Evolutionary conservation across 306 rosid species (phyloP), one percentile per base, ranked within the genome.

Genomic region (Casuarina cunninghamiana): DNA sequence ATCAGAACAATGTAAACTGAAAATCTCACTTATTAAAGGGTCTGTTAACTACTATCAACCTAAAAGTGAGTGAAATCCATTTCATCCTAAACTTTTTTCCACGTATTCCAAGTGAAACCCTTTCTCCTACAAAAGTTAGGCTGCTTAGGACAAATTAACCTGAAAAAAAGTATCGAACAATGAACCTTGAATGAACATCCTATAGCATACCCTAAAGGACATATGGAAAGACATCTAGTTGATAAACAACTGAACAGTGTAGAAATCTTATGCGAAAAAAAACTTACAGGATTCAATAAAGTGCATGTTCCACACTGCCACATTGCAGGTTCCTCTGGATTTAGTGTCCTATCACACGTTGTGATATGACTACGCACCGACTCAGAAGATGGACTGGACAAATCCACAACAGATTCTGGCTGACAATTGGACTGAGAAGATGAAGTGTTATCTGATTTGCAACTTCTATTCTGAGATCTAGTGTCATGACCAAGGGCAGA

Each of bases 301-400:
- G 98, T 94, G 94, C 98, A 94, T 42, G 69, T 84, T 57, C 71
- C 78, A 58, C 98, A 94, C 75, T 86, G 87, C 98, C 98, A 94
- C 90, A 70, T 78, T 74, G 83, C 83, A 84, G 71, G 68, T 87
- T 89, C 89, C 71, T 75, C 88, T 2, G 73, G 77, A 73, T 73
- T 72, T 70, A 58, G 78, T 45, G 75, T 55, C 55, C 77, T 69
- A 78, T 81, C 71, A 41, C 26, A 15, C 48, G 41, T 66, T 41
- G 71, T 57, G 62, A 37, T 73, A 48, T 0, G 16, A 67, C 57
- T 72, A 74, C 77, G 63, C 63, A 35, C 74, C n/a, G 73, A 71
- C 67, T 10, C 43, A 6, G 86, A 78, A 75, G 88, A 69, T 16
- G 83, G 66, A 38, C 79, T 49, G 60, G 87, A 41, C 10, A 79